Conservation (phyloP, 352 stramenopile genomes). For the Plasmopara muralis region DNA sequence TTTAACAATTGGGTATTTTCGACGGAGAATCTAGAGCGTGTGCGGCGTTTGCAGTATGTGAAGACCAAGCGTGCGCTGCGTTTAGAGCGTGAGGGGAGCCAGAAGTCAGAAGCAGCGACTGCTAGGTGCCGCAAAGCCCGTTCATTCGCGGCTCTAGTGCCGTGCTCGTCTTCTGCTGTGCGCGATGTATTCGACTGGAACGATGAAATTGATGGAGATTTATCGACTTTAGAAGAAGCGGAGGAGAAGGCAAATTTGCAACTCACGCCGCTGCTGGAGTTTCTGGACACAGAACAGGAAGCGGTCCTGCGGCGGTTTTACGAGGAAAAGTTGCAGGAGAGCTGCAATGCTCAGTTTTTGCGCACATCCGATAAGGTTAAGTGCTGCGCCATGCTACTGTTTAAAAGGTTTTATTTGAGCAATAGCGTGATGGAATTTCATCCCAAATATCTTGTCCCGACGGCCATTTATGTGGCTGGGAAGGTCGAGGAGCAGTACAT, state of each 20-base stretch:
- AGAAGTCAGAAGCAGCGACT: conserved; percentile 20
- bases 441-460: conserved; percentile 79
- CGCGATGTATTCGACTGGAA: conserved; percentile 71
- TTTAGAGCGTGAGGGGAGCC: conserved; percentile 46
- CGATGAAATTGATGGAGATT: conserved; percentile 50
- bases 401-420: conserved; percentile 86
- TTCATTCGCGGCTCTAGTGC: conserved; percentile 74
- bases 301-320: conserved; percentile 60
- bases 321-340: conserved; percentile 77
- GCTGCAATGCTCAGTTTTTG: conserved; percentile 74
- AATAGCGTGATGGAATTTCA: conserved; percentile 88
- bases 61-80: conserved; percentile 58
- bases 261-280: conserved; percentile 46
- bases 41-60: conserved; percentile 54
- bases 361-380: conserved; percentile 85
- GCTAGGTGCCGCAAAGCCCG: conserved; percentile 47
- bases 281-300: conserved; percentile 61
- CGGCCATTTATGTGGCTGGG: conserved; percentile 81
- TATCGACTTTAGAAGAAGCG: conserved; percentile 32
- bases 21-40: conserved; percentile 43
- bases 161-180: conserved; percentile 49
- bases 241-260: conserved; percentile 51
- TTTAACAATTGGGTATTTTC: conserved; percentile 88
- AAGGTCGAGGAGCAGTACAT: conserved; percentile 90
- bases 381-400: conserved; percentile 76